Conservation (phyloP, 257 asterid genomes). For the Solanum paucissectum region DNA sequence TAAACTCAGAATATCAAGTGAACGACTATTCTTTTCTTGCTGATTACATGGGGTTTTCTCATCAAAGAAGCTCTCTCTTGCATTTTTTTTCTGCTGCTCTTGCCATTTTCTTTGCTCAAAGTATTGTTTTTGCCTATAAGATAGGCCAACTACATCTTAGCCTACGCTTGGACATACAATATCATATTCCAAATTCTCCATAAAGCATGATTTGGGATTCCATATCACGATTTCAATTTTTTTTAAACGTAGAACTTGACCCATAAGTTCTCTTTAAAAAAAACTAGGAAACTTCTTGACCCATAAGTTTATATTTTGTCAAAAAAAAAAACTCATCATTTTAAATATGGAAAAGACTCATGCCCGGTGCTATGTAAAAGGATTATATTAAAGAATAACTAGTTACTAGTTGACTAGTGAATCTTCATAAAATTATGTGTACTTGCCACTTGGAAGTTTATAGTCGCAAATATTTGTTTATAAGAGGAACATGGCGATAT, state of each 20-base stretch:
- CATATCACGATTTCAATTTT: not conserved
- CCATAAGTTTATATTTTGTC: not conserved
- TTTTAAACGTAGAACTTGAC: not conserved
- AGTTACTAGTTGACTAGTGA: not conserved
- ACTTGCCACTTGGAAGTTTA: no score
- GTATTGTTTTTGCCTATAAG: constrained; percentile 68
- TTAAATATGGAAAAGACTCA: not conserved
- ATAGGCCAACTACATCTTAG: constrained; percentile 2
- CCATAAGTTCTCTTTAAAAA: not conserved
- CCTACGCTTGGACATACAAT: not conserved
- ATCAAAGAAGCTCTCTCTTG: constrained; percentile 28
- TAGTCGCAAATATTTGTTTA: not conserved
- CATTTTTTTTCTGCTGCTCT: constrained; percentile 35
- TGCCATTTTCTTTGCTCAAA: constrained; percentile 82
- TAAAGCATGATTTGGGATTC: not conserved
- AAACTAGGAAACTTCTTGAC: not conserved
- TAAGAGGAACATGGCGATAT: not conserved
- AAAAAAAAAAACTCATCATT: not conserved
- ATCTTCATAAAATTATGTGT: not conserved
- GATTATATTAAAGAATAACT: not conserved
- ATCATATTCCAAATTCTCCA: not conserved
- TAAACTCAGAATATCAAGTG: constrained; percentile 83
- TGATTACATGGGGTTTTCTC: constrained; percentile 27
- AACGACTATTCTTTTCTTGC: constrained; percentile 33
- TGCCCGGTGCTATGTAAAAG: not conserved